Conservation (phyloP, 2,329 filamentous ascomycete genomes). For the Aspergillus sergii region DNA sequence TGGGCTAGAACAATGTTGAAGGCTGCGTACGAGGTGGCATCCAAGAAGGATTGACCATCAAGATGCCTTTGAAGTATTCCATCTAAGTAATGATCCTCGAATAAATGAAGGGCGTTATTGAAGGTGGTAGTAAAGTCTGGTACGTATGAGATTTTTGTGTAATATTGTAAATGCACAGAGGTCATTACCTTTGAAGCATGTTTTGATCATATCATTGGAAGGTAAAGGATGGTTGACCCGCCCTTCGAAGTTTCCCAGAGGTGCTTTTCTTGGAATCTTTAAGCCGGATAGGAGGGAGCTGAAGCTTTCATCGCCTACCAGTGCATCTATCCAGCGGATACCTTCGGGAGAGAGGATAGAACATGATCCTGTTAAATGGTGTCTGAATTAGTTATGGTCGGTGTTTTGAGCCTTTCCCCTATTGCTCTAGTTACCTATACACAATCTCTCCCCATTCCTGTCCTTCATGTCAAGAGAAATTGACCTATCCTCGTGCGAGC, state of each 20-base stretch:
- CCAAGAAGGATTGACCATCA: neutral
- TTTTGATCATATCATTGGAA: neutral
- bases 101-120: neutral
- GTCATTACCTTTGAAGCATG: neutral
- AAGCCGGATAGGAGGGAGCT: neutral
- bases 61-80: neutral
- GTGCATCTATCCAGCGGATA: neutral
- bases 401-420: rapidly evolving
- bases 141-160: neutral
- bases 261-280: neutral
- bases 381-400: neutral
- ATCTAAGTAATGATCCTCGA: neutral
- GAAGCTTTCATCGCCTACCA: neutral
- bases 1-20: neutral
- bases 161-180: neutral
- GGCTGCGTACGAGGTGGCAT: neutral
- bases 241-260: neutral
- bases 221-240: neutral
- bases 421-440: neutral
- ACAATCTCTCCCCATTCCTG: neutral
- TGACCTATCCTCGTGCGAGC: neutral
- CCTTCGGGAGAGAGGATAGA: neutral
- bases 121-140: neutral
- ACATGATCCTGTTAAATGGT: neutral
- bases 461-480: neutral